These are phyloP conservation scores for Saprolegnia parasitica DNA, from an alignment of 352 stramenopile species.

Conservation along the genomic window DNA sequence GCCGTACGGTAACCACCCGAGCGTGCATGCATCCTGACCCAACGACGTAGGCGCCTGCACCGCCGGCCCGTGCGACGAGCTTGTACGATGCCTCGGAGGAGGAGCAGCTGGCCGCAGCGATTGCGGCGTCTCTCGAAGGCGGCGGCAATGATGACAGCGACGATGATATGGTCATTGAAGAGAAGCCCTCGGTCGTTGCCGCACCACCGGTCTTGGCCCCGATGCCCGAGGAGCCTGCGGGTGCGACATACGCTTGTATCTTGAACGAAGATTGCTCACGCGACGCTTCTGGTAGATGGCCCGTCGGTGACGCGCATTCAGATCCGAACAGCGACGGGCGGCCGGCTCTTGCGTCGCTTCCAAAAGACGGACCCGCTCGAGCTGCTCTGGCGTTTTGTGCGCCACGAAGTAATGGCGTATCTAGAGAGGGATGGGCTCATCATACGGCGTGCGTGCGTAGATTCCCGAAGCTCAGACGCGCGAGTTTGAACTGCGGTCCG, in stretches of 20 bases:
- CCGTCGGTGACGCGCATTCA: constrained; percentile 58
- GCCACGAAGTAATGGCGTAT: constrained; percentile 46
- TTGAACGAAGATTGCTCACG: not conserved
- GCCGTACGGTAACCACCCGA: constrained; percentile 11
- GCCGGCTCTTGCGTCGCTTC: constrained; percentile 64
- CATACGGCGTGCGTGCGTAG: constrained; percentile 34
- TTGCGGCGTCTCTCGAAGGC: constrained; percentile 68
- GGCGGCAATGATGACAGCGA: constrained; percentile 36
- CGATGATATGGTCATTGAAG: constrained; percentile 30
- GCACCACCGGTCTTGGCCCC: constrained; percentile 38
- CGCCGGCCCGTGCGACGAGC: constrained; percentile 6
- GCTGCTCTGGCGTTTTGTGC: constrained; percentile 64
- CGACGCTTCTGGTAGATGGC: constrained; percentile 35
- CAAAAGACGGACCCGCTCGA: constrained; percentile 61
- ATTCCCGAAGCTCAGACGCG: constrained; percentile 59
- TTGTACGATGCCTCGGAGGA: constrained; percentile 57
- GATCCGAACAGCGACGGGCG: constrained; percentile 61
- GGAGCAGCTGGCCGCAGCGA: constrained; percentile 70
- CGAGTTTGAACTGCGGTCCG: constrained; percentile 66
- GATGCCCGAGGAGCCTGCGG: constrained; percentile 50
- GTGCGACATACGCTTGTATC: constrained; percentile 35
- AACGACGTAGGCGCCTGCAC: not conserved
- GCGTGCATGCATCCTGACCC: too few species aligned
- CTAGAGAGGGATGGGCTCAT: not conserved
- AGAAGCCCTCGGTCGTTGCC: constrained; percentile 44